Percentiles rank a stretch among this genome's conserved stretches.
Conservation (phyloP, 2,329 filamentous ascomycete species). For the Dryadomyces sulphureus region DNA sequence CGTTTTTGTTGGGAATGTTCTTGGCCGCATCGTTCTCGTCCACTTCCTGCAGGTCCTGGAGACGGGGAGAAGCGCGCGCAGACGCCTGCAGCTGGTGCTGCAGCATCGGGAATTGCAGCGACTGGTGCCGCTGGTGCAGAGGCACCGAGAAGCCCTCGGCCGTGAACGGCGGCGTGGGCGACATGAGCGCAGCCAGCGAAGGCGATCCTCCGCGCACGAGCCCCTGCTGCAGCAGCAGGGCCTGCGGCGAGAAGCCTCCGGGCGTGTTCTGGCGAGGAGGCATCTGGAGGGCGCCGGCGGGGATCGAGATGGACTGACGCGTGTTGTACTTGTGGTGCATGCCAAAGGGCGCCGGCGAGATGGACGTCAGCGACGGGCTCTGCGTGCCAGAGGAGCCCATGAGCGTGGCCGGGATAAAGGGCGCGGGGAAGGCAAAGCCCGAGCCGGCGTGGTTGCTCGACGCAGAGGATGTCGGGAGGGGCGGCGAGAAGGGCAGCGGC, state of each 20-base stretch:
- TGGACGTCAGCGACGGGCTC: conserved; percentile 48
- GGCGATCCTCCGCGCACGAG: conserved; percentile 49
- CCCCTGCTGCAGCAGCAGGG: conserved; percentile 35
- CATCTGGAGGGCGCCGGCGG: conserved; percentile 49
- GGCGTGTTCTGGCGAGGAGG: conserved; percentile 36
- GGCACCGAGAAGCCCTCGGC: conserved; percentile 31
- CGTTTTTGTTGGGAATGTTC: conserved; percentile 30
- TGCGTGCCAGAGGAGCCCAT: conserved; percentile 41
- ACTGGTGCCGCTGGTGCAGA: conserved; percentile 42
- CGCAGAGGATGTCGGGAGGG: conserved; percentile 64
- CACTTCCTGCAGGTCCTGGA: conserved; percentile 61
- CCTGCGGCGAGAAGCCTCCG: conserved; percentile 42
- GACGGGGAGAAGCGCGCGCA: conserved; percentile 40
- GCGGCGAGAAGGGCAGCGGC: conserved; percentile 67
- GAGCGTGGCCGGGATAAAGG: conserved; percentile 43
- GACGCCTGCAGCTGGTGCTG: conserved; percentile 42
- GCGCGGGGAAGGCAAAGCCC: conserved; percentile 39
- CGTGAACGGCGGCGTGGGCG: conserved; percentile 49
- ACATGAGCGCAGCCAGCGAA: conserved; percentile 40
- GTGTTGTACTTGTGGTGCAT: conserved; percentile 46
- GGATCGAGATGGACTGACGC: conserved; percentile 57
- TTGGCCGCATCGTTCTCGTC: no score
- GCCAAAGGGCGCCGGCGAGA: conserved; percentile 57
- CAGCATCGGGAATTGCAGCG: conserved; percentile 41
- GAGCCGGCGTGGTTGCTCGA: conserved; percentile 50